Evolutionary conservation across 2,329 filamentous ascomycete genomes (phyloP).

Genomic region (Blastomyces parvus): DNA sequence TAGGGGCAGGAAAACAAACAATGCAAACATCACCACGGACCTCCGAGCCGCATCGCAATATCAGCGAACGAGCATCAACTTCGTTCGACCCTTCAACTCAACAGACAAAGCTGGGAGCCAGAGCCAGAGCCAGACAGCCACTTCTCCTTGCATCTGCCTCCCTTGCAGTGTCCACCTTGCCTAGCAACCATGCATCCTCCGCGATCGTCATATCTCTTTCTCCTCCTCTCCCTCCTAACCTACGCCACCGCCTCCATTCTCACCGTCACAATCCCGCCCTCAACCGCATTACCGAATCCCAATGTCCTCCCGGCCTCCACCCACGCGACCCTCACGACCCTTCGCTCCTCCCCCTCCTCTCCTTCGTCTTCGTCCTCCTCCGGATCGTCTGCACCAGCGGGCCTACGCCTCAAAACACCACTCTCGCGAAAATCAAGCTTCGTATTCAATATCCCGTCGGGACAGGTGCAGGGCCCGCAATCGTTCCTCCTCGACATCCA

Average conservation of each 20-base stretch:
- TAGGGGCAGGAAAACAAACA: neutral
- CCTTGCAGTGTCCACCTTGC: neutral
- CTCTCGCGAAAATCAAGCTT: conserved; percentile 62
- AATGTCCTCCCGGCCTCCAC: conserved; percentile 37
- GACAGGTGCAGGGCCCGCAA: conserved; percentile 20
- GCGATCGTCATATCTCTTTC: conserved; percentile 7
- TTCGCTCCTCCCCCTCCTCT: conserved; percentile 17
- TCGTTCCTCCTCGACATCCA: conserved; percentile 79
- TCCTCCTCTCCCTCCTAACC: conserved; percentile 18
- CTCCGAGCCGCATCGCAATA: too few species aligned
- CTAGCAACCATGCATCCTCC: conserved; percentile 14
- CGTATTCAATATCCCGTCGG: conserved; percentile 46
- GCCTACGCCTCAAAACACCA: conserved; percentile 49
- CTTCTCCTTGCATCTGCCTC: neutral
- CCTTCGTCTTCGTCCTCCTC: conserved; percentile 40
- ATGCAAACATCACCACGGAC: neutral
- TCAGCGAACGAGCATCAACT: too few species aligned
- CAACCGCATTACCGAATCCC: conserved; percentile 37
- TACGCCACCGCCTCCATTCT: conserved; percentile 22
- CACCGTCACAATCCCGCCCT: conserved; percentile 33
- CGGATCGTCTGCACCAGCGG: conserved; percentile 30
- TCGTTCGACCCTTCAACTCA: too few species aligned
- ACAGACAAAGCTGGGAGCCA: neutral
- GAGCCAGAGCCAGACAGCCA: neutral
- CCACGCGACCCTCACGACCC: conserved; percentile 43